Percentiles rank a stretch among this genome's conserved stretches.
Conservation (phyloP, 768 basidiomycete species). For the Mycena rebaudengoi region DNA sequence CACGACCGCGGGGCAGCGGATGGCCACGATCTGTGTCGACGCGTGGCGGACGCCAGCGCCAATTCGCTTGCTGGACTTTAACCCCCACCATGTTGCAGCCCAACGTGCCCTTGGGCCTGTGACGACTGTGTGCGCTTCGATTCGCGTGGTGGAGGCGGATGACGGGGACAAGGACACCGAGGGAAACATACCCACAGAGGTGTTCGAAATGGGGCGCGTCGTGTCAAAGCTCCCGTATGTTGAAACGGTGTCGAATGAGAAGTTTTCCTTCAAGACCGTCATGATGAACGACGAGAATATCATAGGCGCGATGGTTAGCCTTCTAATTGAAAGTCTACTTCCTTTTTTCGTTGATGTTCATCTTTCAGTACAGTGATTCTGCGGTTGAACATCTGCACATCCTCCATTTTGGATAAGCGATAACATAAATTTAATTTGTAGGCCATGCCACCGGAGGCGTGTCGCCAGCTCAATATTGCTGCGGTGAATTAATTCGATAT, state of each 20-base stretch:
- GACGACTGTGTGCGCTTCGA: not conserved
- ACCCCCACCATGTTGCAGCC: not conserved
- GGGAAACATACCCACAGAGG: not conserved
- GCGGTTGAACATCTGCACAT: too few species aligned
- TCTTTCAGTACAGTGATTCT: too few species aligned
- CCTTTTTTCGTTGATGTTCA: too few species aligned
- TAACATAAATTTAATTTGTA: too few species aligned
- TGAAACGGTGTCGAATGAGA: conserved; percentile 6
- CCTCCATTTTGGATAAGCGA: too few species aligned
- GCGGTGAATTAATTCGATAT: too few species aligned
- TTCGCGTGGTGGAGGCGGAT: not conserved
- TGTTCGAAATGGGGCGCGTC: not conserved
- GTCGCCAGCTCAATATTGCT: too few species aligned
- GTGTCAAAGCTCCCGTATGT: conserved; percentile 4
- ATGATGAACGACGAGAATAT: conserved; percentile 20
- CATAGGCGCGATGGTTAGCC: conserved; percentile 14
- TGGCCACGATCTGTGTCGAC: not conserved
- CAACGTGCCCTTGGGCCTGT: not conserved
- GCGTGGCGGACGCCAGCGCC: not conserved
- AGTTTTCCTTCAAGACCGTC: conserved; percentile 10
- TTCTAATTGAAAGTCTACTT: too few species aligned
- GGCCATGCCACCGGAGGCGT: too few species aligned
- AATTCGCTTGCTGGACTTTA: not conserved
- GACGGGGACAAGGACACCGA: not conserved
- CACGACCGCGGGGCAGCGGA: not conserved